Percentiles rank a stretch among this genome's conserved stretches.
Evolutionary conservation across 345 rosid species (phyloP).

Genomic region (Ailanthus altissimus): DNA sequence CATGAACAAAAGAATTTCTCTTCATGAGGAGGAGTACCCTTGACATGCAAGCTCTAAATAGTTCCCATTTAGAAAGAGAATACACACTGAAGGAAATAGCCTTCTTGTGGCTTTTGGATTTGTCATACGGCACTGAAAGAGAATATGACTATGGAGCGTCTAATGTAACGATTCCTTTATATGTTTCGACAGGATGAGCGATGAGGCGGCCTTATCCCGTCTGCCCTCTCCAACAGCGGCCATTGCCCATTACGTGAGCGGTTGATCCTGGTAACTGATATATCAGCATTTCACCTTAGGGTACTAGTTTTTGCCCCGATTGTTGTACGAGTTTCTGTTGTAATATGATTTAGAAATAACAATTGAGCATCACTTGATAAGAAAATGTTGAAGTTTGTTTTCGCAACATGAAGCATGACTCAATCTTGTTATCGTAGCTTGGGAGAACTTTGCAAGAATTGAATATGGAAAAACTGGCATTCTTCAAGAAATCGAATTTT

Average conservation of each 20-base stretch:
- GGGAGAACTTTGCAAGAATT: too few species aligned
- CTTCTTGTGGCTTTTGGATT: too few species aligned
- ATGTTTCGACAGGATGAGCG: too few species aligned
- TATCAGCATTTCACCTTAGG: not conserved
- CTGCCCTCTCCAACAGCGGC: not conserved
- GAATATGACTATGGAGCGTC: too few species aligned
- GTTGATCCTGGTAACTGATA: not conserved
- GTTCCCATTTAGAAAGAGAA: too few species aligned
- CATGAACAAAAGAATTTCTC: constrained; percentile 14
- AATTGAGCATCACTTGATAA: not conserved
- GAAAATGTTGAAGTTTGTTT: not conserved
- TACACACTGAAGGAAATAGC: too few species aligned
- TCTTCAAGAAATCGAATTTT: too few species aligned
- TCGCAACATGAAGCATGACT: not conserved
- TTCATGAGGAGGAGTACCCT: constrained; percentile 17
- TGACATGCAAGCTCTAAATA: constrained; percentile 11
- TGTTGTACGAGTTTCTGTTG: too few species aligned
- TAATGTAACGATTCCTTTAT: too few species aligned
- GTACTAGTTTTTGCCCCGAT: not conserved
- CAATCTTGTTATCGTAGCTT: too few species aligned
- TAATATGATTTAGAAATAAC: not conserved
- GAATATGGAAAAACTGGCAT: too few species aligned
- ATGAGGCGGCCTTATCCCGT: constrained; percentile 12
- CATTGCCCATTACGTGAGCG: not conserved
- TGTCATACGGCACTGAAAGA: too few species aligned